Percentiles rank a stretch among this genome's conserved stretches.
Conservation (phyloP, 805 yeast genomes). For the Brettanomyces custersianus region DNA sequence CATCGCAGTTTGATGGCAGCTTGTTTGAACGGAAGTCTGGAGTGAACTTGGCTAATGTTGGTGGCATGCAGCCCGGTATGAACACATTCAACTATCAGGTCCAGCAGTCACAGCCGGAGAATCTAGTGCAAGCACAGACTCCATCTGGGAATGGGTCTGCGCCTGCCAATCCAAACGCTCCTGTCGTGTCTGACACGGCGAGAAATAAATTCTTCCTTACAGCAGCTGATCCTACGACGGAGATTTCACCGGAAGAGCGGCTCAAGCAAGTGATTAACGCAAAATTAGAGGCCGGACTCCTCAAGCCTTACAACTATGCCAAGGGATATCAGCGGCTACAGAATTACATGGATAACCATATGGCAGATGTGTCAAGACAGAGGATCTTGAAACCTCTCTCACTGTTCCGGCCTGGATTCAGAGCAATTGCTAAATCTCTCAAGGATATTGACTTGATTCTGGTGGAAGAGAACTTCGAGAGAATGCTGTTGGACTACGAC, state of each 20-base stretch:
- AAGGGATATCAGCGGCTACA: constrained; percentile 87
- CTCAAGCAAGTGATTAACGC: constrained; percentile 91
- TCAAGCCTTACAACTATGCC: constrained; percentile 90
- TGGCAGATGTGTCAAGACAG: constrained; percentile 76
- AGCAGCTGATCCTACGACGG: constrained; percentile 95
- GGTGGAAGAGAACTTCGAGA: constrained; percentile 89
- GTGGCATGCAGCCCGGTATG: too few species aligned
- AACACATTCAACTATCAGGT: background rate
- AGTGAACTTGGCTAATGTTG: too few species aligned
- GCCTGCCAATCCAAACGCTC: constrained; percentile 5
- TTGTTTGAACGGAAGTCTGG: too few species aligned
- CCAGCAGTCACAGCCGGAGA: background rate
- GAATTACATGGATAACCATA: constrained; percentile 84
- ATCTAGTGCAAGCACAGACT: background rate
- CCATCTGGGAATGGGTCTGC: background rate
- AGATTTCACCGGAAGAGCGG: constrained; percentile 87
- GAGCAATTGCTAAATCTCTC: constrained; percentile 84
- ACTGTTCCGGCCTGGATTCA: constrained; percentile 82
- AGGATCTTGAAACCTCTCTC: constrained; percentile 80
- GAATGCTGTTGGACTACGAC: constrained; percentile 89
- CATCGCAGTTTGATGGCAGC: background rate
- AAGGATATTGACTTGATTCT: constrained; percentile 86
- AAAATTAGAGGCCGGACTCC: constrained; percentile 83
- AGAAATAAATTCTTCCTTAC: constrained; percentile 89
- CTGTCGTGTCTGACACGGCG: constrained; percentile 60